Evolutionary conservation across 2,329 filamentous ascomycete species (phyloP), one percentile per base, ranked within the genome.

Genomic region (Nothophaeocryptopus gaeumannii): DNA sequence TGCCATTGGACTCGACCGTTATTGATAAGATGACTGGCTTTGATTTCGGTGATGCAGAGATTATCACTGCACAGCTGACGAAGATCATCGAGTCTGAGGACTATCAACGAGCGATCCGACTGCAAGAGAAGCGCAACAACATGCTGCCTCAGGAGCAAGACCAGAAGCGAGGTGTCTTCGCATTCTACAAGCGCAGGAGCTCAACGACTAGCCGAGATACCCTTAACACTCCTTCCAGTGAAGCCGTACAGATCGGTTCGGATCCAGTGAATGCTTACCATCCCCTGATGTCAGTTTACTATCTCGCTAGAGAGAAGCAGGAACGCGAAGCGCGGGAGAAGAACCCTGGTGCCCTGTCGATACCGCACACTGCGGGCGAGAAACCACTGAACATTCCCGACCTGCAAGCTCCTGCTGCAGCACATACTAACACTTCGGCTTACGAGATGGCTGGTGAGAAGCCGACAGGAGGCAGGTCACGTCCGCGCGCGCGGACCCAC

Each of bases 11-110:
- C 64, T 76, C 80, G 1, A 85, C 88, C 37, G 85, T 97, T 4
- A 82, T 99, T 49, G 82, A 89, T 41, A 91, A 88, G 60, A 99
- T 99, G 93, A 95, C 90, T 16, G 93, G 93, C 2, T 99, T 99
- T 69, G 95, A 97, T 69, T 99, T 97, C 73, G 93, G 93, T 1
- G 80, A 89, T 0, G 80, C 89, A 1, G 90, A 96, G 45, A 81
- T 82, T 49, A 96, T 99, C 65, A 85, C 82, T 49, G 75, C 82
- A 2, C 89, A 96, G 66, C 79, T 99, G 37, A 88, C 84, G 8
- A 88, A 86, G 56, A 81, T 91, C n/a, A 81, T 99, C 53, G 88
- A 95, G 62, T 96, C 91, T 0, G 90, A 95, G 5, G 92, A 97
- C 35, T 99, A 99, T 61, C 89, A 95, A 63, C 83, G 85, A 51